These are phyloP conservation scores for Globomyces pollinis-pini DNA, from an alignment of 192 early-diverging fungal genomes.

Conservation along the genomic window DNA sequence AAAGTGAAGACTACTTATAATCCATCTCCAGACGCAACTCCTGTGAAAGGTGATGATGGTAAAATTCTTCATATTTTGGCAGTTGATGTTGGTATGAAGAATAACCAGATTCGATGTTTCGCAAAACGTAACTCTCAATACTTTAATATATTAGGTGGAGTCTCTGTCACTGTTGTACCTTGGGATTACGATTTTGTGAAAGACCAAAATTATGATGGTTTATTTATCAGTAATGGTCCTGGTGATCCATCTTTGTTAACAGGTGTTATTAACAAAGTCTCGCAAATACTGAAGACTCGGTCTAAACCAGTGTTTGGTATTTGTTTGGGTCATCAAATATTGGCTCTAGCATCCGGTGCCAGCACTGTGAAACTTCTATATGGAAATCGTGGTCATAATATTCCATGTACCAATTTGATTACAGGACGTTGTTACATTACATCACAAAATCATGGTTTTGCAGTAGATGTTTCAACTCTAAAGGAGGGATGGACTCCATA, in stretches of 20 bases:
- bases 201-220: constrained; percentile 75
- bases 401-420: constrained; percentile 93
- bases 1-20: constrained; percentile 69
- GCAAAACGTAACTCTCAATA: no score
- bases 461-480: constrained; percentile 78
- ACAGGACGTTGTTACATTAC: constrained; percentile 98
- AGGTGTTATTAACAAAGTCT: constrained; percentile 68
- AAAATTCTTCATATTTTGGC: constrained; percentile 78
- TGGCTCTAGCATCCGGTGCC: constrained; percentile 89
- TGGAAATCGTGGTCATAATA: constrained; percentile 99
- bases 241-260: constrained; percentile 87
- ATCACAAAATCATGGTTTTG: constrained; percentile 98
- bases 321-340: constrained; percentile 96
- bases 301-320: constrained; percentile 97
- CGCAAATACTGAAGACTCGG: constrained; percentile 52
- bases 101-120: constrained; percentile 98
- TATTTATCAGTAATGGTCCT: constrained; percentile 88
- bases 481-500: constrained; percentile 70
- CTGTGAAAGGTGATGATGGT: constrained; percentile 41
- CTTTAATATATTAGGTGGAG: no score
- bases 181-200: constrained; percentile 91
- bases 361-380: constrained; percentile 94
- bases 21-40: constrained; percentile 40
- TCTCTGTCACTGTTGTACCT: constrained; percentile 88
- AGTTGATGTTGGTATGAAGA: constrained; percentile 99